phyloP scores from a whole-genome alignment of 1,284 basidiomycete genomes.

The Sanghuangporus weigelae region DNA sequence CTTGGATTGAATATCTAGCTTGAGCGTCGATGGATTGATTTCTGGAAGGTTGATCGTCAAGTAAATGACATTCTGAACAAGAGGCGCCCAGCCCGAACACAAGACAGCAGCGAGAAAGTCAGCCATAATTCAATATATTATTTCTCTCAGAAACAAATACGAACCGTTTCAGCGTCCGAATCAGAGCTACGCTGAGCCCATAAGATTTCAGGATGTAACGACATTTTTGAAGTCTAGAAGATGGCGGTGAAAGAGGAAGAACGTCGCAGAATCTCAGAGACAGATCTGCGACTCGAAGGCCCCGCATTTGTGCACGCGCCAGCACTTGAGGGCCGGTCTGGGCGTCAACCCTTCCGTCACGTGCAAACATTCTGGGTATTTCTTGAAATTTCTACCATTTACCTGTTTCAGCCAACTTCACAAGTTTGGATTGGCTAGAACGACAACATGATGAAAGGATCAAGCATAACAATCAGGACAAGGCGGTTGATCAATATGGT shows the following conservation, averaged over 20 bases:
- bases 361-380: neutral
- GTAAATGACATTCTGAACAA: slow-evolving; percentile 73
- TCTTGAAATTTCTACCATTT: neutral
- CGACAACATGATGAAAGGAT: neutral
- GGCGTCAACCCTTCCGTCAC: neutral
- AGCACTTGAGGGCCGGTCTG: slow-evolving; percentile 12
- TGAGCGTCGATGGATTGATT: slow-evolving; percentile 56
- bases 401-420: neutral
- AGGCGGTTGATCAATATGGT: neutral
- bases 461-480: neutral
- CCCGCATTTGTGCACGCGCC: neutral
- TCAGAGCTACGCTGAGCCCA: slow-evolving; percentile 88
- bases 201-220: slow-evolving; percentile 76
- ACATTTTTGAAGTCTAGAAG: slow-evolving; percentile 32
- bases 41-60: slow-evolving; percentile 83
- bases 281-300: neutral
- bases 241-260: slow-evolving; percentile 9
- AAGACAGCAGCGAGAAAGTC: neutral
- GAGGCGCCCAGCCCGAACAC: neutral
- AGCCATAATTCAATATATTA: neutral
- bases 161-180: slow-evolving; percentile 63
- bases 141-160: slow-evolving; percentile 3
- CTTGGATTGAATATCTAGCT: slow-evolving; percentile 61
- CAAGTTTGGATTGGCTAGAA: neutral
- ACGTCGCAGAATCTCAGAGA: slow-evolving; percentile 9